A percentile compares a stretch with the other conserved stretches of the same genome.
phyloP scores from a whole-genome alignment of 2,329 filamentous ascomycete genomes.

The Lasiodiplodia hormozganensis region DNA sequence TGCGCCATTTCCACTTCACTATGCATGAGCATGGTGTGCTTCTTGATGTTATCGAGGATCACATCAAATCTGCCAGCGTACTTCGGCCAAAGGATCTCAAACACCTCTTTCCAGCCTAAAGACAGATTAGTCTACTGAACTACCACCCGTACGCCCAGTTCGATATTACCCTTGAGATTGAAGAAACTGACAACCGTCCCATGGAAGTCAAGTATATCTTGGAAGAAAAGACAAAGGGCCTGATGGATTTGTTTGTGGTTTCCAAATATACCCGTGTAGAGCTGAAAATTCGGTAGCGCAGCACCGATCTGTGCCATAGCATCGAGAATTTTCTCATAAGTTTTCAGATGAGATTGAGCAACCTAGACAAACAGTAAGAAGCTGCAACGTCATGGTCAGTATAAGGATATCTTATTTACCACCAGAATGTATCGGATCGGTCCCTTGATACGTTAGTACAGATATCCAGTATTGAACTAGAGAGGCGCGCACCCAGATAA shows the following conservation, averaged over 20 bases:
- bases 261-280: constrained; percentile 34
- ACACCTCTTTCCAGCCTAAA: constrained; percentile 38
- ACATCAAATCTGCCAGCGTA: constrained; percentile 37
- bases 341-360: constrained; percentile 34
- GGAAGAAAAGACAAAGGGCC: constrained; percentile 44
- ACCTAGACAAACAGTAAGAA: constrained; percentile 16
- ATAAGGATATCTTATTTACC: background rate
- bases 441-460: constrained; percentile 30
- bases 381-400: too few species aligned
- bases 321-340: constrained; percentile 37
- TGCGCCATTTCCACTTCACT: constrained; percentile 33
- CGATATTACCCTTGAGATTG: constrained; percentile 36
- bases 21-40: constrained; percentile 31
- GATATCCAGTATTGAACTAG: background rate
- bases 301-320: constrained; percentile 36
- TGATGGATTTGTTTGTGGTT: constrained; percentile 37
- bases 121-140: too few species aligned
- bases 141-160: background rate
- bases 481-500: constrained; percentile 40
- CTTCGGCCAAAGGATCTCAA: constrained; percentile 43
- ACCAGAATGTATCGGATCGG: constrained; percentile 42
- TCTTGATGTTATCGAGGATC: constrained; percentile 31
- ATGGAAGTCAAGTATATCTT: constrained; percentile 49
- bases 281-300: constrained; percentile 38
- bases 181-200: constrained; percentile 43